Conservation (phyloP, 352 stramenopile species). For the Phytophthora quininea region DNA sequence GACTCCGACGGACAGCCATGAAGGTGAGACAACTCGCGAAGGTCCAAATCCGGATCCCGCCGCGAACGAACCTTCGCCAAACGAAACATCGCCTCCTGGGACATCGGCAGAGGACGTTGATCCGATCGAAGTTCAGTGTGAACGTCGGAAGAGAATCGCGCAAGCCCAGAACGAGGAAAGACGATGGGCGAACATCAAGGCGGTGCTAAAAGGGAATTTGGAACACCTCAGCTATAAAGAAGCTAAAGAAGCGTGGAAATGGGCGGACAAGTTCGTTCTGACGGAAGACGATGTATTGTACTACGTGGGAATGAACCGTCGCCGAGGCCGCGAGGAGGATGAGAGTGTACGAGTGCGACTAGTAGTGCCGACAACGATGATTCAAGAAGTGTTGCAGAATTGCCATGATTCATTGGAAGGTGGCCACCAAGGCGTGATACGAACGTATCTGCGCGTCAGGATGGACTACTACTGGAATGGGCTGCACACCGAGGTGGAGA, state of each 20-base stretch:
- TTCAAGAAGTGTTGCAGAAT: conserved; percentile 6
- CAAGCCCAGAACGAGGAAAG: neutral
- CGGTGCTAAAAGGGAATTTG: neutral
- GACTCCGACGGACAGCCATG: too few relatives aligned
- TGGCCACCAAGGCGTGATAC: neutral
- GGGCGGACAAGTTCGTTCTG: neutral
- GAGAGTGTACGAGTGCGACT: neutral
- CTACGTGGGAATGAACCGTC: neutral
- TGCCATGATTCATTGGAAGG: conserved; percentile 10
- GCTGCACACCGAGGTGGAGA: conserved; percentile 1
- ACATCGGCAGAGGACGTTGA: too few relatives aligned
- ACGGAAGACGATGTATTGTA: neutral
- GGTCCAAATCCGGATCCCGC: too few relatives aligned
- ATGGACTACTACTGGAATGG: conserved; percentile 10
- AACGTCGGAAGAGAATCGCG: too few relatives aligned
- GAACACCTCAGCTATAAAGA: neutral
- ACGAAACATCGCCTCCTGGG: too few relatives aligned
- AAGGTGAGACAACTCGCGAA: too few relatives aligned
- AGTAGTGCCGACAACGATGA: conserved; percentile 10
- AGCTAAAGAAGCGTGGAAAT: neutral
- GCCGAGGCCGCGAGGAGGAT: neutral
- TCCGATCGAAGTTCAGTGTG: too few relatives aligned
- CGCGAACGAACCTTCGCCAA: too few relatives aligned
- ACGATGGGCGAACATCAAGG: neutral
- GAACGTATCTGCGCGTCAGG: conserved; percentile 9